These are phyloP conservation scores for Heliamphora pulchella DNA, from an alignment of 179 eudicot genomes.

Conservation along the genomic window DNA sequence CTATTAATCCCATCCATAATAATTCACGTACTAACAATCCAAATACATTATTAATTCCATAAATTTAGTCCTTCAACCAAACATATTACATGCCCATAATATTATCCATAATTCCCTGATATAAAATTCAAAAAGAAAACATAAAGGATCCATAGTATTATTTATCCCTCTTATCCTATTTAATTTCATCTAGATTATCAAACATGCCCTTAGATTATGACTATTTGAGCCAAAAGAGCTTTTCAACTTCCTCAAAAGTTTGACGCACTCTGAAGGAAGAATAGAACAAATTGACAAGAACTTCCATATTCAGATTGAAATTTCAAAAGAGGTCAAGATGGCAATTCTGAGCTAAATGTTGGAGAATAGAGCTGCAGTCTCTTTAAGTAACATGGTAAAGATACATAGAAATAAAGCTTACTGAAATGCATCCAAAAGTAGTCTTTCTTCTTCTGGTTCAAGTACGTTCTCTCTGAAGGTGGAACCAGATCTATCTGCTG, in stretches of 20 bases:
- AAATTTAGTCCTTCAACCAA: too few relatives aligned
- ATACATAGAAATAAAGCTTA: conserved; percentile 26
- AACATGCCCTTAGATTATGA: neutral
- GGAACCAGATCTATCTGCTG: conserved; percentile 47
- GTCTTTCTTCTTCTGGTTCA: conserved; percentile 57
- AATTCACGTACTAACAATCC: too few relatives aligned
- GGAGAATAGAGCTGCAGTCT: conserved; percentile 1
- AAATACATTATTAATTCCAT: too few relatives aligned
- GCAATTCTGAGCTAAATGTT: neutral
- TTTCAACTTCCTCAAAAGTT: neutral
- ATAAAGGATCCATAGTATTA: too few relatives aligned
- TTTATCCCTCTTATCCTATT: too few relatives aligned
- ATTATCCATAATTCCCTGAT: too few relatives aligned
- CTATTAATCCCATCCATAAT: too few relatives aligned
- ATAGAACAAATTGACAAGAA: neutral
- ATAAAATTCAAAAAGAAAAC: too few relatives aligned
- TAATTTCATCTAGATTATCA: too few relatives aligned
- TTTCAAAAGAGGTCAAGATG: neutral
- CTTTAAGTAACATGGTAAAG: neutral
- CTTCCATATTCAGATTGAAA: neutral
- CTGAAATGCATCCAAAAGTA: conserved; percentile 49
- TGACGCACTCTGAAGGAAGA: neutral
- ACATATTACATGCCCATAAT: too few relatives aligned
- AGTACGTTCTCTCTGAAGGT: conserved; percentile 69
- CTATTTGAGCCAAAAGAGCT: neutral